Conservation (phyloP, 305 asterid genomes). For the Solanum hybrid region DNA sequence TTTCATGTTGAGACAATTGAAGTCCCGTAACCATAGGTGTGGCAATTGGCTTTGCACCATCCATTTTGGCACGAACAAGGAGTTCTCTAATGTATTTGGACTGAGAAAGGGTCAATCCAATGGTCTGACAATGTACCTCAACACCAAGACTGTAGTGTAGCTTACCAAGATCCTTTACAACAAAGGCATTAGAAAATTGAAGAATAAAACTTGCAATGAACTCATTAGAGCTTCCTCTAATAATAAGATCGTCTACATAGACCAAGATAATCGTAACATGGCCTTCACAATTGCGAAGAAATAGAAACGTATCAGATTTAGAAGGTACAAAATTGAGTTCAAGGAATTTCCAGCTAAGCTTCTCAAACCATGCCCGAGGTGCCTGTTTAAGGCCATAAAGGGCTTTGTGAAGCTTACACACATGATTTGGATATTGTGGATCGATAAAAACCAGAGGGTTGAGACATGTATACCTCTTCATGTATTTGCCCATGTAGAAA, state of each 20-base stretch:
- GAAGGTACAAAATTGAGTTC: background rate
- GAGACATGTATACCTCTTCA: background rate
- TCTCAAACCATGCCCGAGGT: background rate
- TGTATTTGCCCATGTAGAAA: background rate
- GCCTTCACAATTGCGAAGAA: background rate
- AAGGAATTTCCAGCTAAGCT: background rate
- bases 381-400: background rate
- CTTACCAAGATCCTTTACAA: background rate
- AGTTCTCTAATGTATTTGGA: background rate
- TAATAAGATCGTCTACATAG: background rate
- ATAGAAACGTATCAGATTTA: background rate
- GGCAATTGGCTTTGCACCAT: background rate
- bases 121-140: background rate
- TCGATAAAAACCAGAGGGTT: background rate
- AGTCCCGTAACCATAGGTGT: background rate
- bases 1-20: background rate
- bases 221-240: background rate
- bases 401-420: background rate
- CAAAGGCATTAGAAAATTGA: background rate
- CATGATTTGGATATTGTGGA: background rate
- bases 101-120: background rate
- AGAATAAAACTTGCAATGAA: background rate
- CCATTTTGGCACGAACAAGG: background rate
- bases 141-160: background rate
- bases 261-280: background rate